A percentile compares a stretch with the other conserved stretches of the same genome.
phyloP scores from a whole-genome alignment of 2,329 filamentous ascomycete genomes.

The Colletotrichum sp. region DNA sequence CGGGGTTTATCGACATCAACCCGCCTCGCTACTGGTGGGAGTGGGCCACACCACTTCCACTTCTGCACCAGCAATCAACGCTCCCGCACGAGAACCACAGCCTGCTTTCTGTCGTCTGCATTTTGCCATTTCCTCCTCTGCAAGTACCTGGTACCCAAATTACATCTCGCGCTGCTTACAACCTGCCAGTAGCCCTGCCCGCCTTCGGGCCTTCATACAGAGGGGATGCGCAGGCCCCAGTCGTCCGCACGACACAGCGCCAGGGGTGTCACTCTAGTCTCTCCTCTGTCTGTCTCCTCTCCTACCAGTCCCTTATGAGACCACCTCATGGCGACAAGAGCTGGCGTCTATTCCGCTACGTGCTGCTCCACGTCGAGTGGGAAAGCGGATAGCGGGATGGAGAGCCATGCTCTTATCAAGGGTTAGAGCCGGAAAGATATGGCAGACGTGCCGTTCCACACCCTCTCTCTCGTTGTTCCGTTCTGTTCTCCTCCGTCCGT shows the following conservation, averaged over 20 bases:
- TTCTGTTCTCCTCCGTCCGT: not conserved
- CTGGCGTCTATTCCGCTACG: not conserved
- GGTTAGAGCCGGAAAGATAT: slow-evolving; percentile 8
- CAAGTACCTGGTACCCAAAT: slow-evolving; percentile 9
- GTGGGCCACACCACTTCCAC: not conserved
- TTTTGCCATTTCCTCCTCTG: not conserved
- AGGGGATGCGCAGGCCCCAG: not conserved
- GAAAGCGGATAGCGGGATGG: not conserved
- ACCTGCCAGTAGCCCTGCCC: not conserved
- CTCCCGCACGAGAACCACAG: not conserved
- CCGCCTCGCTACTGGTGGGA: not conserved
- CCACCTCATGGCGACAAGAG: not conserved
- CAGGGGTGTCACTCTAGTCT: not conserved
- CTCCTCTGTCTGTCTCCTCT: not conserved
- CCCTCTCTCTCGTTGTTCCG: slow-evolving; percentile 1
- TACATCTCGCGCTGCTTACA: not conserved
- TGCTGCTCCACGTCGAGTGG: slow-evolving; percentile 12
- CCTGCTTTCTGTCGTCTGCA: not conserved
- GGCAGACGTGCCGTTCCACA: slow-evolving; percentile 9
- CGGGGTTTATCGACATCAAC: not conserved
- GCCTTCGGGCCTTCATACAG: slow-evolving; percentile 14
- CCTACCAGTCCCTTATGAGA: not conserved
- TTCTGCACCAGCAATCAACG: not conserved
- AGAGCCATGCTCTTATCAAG: slow-evolving; percentile 7
- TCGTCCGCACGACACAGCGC: not conserved